phyloP scores from a whole-genome alignment of 306 rosid genomes.

The Vigna mungo region DNA sequence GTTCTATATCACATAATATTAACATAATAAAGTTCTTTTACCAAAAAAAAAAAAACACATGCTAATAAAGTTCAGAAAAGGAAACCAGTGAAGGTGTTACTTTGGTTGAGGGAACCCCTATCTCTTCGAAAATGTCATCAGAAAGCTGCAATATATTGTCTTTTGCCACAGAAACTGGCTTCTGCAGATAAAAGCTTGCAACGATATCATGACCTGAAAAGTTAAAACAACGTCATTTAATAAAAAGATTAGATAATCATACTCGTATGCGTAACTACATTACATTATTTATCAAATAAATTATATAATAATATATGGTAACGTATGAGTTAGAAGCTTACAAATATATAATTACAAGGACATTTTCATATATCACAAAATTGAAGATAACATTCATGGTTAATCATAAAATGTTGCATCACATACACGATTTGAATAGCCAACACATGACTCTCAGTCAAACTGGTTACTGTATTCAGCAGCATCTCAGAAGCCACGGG shows the following conservation, averaged over 20 bases:
- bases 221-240: background rate
- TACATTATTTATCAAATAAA: slow-evolving; percentile 6
- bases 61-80: background rate
- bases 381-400: slow-evolving; percentile 12
- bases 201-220: slow-evolving; percentile 70
- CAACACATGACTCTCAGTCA: background rate
- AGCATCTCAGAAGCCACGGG: background rate
- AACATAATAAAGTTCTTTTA: background rate
- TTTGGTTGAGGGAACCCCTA: slow-evolving; percentile 55
- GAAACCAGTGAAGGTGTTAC: slow-evolving; percentile 48
- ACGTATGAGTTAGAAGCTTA: slow-evolving; percentile 15
- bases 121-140: slow-evolving; percentile 66
- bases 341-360: slow-evolving; percentile 19
- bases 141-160: slow-evolving; percentile 63
- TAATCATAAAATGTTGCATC: slow-evolving; percentile 8
- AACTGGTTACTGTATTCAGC: background rate
- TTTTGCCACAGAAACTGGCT: slow-evolving; percentile 63
- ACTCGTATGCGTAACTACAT: slow-evolving; percentile 19
- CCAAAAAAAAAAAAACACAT: no score
- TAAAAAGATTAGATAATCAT: slow-evolving; percentile 2
- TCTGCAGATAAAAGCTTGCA: slow-evolving; percentile 64
- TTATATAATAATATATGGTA: background rate
- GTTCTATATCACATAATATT: slow-evolving; percentile 10
- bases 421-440: background rate
- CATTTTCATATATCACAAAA: slow-evolving; percentile 21